These are phyloP conservation scores for Hemisphaericaspora xylanilytica DNA, from an alignment of 1,139 yeast species.

Conservation along the genomic window DNA sequence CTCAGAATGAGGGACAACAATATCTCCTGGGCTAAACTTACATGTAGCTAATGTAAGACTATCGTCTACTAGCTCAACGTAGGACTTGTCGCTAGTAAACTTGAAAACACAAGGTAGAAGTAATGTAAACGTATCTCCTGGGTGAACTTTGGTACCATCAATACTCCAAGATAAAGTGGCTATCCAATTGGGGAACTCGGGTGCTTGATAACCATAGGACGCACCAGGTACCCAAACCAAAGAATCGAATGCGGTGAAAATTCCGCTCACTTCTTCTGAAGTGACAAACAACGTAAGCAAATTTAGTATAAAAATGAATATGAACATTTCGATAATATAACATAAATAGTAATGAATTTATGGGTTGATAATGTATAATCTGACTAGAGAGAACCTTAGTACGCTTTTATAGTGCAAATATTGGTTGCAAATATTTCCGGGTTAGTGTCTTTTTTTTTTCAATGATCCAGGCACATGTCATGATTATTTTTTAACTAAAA, in stretches of 20 bases:
- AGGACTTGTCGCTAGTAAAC: conserved; percentile 20
- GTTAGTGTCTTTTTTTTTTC: too few species aligned
- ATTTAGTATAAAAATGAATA: neutral
- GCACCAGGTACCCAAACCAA: conserved; percentile 13
- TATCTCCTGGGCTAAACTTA: conserved; percentile 22
- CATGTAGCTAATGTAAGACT: conserved; percentile 26
- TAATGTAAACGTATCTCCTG: conserved; percentile 36
- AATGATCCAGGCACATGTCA: too few species aligned
- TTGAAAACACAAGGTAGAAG: conserved; percentile 31
- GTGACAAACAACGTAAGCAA: neutral
- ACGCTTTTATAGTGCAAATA: too few species aligned
- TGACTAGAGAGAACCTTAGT: too few species aligned
- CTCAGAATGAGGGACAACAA: conserved; percentile 21
- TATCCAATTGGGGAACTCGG: conserved; percentile 24
- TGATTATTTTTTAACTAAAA: too few species aligned
- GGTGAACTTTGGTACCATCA: conserved; percentile 16
- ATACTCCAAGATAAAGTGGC: conserved; percentile 27
- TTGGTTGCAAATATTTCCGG: too few species aligned
- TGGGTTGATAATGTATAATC: too few species aligned
- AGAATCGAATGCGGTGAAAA: conserved; percentile 19
- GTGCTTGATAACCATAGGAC: conserved; percentile 10
- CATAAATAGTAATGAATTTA: too few species aligned
- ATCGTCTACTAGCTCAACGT: conserved; percentile 19
- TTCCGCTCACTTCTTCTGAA: conserved; percentile 16
- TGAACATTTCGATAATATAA: neutral